Percentiles rank a stretch among this genome's conserved stretches.
Conservation (phyloP, 2,329 filamentous ascomycete species). For the Fusarium piperis region DNA sequence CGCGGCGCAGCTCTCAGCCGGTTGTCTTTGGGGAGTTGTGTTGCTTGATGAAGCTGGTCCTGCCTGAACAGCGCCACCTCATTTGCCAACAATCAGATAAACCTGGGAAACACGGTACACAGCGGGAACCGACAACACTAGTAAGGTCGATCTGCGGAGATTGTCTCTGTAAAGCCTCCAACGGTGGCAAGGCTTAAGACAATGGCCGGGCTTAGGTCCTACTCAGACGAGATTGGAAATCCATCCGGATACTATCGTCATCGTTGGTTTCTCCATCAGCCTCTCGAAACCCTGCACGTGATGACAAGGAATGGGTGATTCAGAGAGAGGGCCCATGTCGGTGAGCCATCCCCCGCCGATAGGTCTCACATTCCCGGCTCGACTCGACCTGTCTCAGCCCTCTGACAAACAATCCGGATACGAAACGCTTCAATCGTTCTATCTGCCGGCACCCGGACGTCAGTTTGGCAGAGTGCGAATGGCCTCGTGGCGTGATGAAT, state of each 20-base stretch:
- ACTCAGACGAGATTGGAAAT: background rate
- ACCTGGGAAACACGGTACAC: slow-evolving; percentile 1
- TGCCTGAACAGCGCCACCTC: slow-evolving; percentile 16
- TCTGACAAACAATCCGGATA: slow-evolving; percentile 20
- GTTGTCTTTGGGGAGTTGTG: slow-evolving; percentile 4
- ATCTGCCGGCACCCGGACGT: slow-evolving; percentile 12
- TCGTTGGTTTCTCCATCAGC: slow-evolving; percentile 3
- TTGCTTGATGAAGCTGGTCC: slow-evolving; percentile 10
- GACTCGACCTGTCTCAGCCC: slow-evolving; percentile 13
- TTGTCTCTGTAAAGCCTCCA: background rate
- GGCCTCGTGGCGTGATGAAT: slow-evolving; percentile 33
- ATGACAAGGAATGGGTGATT: slow-evolving; percentile 5
- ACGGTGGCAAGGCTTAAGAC: background rate
- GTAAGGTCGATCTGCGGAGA: background rate
- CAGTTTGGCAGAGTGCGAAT: slow-evolving; percentile 3
- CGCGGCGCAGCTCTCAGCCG: slow-evolving; percentile 13
- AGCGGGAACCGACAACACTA: background rate
- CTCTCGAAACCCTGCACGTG: slow-evolving; percentile 15
- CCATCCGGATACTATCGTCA: background rate
- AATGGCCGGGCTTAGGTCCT: background rate
- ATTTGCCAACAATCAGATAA: slow-evolving; percentile 9
- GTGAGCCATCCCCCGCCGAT: background rate
- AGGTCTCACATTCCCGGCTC: slow-evolving; percentile 5
- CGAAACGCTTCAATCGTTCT: slow-evolving; percentile 14
- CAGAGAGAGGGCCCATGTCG: background rate